Evolutionary conservation across 169 alveolate genomes (phyloP).

Genomic region (Babesia gibsoni): DNA sequence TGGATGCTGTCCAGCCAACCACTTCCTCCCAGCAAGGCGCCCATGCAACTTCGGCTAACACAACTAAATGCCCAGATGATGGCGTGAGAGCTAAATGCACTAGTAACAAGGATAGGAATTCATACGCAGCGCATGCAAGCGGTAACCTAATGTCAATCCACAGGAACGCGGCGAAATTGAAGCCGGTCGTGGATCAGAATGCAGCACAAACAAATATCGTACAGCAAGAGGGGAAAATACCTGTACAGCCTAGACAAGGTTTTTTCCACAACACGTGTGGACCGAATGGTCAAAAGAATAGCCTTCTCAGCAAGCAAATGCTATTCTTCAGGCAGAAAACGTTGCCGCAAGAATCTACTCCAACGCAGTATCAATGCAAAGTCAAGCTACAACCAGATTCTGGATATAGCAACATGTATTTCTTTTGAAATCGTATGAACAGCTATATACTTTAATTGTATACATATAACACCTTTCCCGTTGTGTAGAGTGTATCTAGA

Average conservation of each 20-base stretch:
- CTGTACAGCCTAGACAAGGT: slow-evolving; percentile 11
- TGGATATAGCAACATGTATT: slow-evolving; percentile 8
- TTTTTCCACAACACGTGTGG: slow-evolving; percentile 23
- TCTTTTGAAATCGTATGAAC: slow-evolving; percentile 1
- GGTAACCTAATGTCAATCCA: slow-evolving; percentile 28
- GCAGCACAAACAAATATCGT: background rate
- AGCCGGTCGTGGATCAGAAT: background rate
- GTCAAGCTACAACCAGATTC: slow-evolving; percentile 28
- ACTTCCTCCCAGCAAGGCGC: background rate
- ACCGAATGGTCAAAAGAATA: slow-evolving; percentile 18
- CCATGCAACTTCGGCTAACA: background rate
- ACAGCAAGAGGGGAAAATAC: background rate
- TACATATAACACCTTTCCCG: too few relatives aligned
- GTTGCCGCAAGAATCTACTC: background rate
- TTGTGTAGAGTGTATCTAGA: too few relatives aligned
- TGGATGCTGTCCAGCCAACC: background rate
- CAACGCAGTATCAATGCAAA: slow-evolving; percentile 22
- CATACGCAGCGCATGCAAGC: background rate
- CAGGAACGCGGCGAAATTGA: slow-evolving; percentile 40
- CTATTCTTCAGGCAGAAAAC: slow-evolving; percentile 17
- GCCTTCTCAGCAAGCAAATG: background rate
- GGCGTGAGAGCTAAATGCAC: slow-evolving; percentile 2
- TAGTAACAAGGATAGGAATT: slow-evolving; percentile 4
- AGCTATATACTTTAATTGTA: background rate
- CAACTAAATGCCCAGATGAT: background rate